phyloP scores from a whole-genome alignment of 2,329 filamentous ascomycete species.

The Fusarium sp. region DNA sequence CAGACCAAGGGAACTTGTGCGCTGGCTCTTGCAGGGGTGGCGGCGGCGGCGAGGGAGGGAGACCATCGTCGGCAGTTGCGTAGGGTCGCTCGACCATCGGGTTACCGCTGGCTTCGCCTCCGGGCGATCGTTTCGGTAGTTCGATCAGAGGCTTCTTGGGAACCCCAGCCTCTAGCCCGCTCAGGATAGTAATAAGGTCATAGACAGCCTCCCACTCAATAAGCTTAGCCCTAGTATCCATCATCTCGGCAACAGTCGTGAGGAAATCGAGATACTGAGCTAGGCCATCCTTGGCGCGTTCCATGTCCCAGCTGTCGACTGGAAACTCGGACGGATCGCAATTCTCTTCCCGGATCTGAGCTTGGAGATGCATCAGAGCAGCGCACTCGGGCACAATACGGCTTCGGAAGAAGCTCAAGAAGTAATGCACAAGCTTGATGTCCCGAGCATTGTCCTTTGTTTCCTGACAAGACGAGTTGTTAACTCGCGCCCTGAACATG shows the following conservation, averaged over 20 bases:
- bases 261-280: slow-evolving; percentile 96
- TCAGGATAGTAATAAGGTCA: slow-evolving; percentile 86
- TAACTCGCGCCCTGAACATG: slow-evolving; percentile 73
- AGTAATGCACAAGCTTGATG: slow-evolving; percentile 79
- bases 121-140: slow-evolving; percentile 47
- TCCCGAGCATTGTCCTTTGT: slow-evolving; percentile 64
- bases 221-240: slow-evolving; percentile 82
- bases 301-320: slow-evolving; percentile 96
- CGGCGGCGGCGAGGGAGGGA: slow-evolving; percentile 51
- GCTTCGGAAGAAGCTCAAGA: slow-evolving; percentile 90
- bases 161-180: slow-evolving; percentile 87
- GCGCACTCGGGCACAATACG: slow-evolving; percentile 94
- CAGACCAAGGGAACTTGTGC: slow-evolving; percentile 70
- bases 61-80: slow-evolving; percentile 44
- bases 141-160: slow-evolving; percentile 78
- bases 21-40: slow-evolving; percentile 68
- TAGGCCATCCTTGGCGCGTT: slow-evolving; percentile 92
- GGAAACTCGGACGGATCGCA: slow-evolving; percentile 88
- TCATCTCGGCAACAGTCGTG: slow-evolving; percentile 85
- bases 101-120: slow-evolving; percentile 33
- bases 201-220: slow-evolving; percentile 93
- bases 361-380: slow-evolving; percentile 92
- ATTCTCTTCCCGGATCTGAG: slow-evolving; percentile 81
- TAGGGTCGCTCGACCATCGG: slow-evolving; percentile 72
- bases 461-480: slow-evolving; percentile 55